These are phyloP conservation scores for Quercus aquifolioides DNA, from an alignment of 306 rosid species.

Conservation along the genomic window DNA sequence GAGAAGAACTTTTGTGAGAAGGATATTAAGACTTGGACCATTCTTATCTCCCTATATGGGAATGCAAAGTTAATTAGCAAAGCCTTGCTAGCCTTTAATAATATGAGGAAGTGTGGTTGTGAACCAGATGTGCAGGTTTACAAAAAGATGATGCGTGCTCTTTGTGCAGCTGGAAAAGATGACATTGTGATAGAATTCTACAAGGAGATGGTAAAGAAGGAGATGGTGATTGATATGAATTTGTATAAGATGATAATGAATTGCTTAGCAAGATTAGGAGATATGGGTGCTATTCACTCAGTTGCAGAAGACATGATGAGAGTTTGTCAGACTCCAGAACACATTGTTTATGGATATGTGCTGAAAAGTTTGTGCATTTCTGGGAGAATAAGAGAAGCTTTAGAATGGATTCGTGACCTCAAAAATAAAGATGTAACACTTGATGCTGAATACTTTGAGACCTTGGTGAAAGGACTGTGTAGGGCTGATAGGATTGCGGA, in stretches of 20 bases:
- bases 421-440: constrained; percentile 55
- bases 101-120: constrained; percentile 54
- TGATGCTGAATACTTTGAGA: constrained; percentile 55
- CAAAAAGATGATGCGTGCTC: constrained; percentile 45
- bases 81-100: constrained; percentile 54
- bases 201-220: constrained; percentile 66
- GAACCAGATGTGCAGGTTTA: constrained; percentile 68
- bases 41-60: constrained; percentile 69
- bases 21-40: constrained; percentile 78
- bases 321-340: constrained; percentile 49
- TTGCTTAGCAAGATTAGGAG: constrained; percentile 60
- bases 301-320: constrained; percentile 65
- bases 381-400: constrained; percentile 70
- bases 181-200: constrained; percentile 87
- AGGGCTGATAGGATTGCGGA: constrained; percentile 60
- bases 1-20: constrained; percentile 38
- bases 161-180: constrained; percentile 62
- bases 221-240: constrained; percentile 45
- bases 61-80: constrained; percentile 56
- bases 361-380: constrained; percentile 68
- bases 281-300: constrained; percentile 44
- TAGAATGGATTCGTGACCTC: constrained; percentile 70
- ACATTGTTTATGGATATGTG: constrained; percentile 43
- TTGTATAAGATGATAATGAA: constrained; percentile 53
- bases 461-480: constrained; percentile 75